These are phyloP conservation scores for Bolboschoenus planiculmis DNA, from an alignment of 176 grass and related monocot species.

Conservation along the genomic window DNA sequence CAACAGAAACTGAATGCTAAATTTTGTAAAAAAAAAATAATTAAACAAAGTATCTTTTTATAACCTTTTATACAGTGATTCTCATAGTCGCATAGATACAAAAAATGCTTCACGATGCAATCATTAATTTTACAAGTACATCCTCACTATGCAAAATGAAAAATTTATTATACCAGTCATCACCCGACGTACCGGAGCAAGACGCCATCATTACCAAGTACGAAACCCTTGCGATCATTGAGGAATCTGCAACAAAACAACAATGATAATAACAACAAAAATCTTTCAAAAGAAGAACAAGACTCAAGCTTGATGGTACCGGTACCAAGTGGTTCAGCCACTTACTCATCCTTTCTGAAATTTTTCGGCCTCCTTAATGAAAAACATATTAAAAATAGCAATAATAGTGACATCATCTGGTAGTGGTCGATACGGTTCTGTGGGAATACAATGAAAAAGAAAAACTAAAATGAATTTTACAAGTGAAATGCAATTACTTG, in stretches of 20 bases:
- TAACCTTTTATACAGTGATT: slow-evolving; percentile 28
- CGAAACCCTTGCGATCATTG: slow-evolving; percentile 59
- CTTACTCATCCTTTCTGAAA: not conserved
- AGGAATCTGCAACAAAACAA: slow-evolving; percentile 52
- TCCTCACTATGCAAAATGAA: slow-evolving; percentile 44
- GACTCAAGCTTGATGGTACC: no score
- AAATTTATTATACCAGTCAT: slow-evolving; percentile 2
- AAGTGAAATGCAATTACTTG: slow-evolving; percentile 43
- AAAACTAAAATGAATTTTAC: not conserved
- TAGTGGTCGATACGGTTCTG: not conserved
- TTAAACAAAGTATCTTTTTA: slow-evolving; percentile 4
- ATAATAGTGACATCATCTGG: not conserved
- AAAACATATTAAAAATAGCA: not conserved
- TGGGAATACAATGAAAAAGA: not conserved
- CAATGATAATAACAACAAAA: not conserved
- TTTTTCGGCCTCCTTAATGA: not conserved
- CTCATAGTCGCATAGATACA: slow-evolving; percentile 12
- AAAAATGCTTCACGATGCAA: slow-evolving; percentile 19
- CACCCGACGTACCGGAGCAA: slow-evolving; percentile 83
- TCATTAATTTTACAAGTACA: slow-evolving; percentile 3
- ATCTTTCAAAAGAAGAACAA: not conserved
- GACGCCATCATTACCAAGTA: slow-evolving; percentile 82
- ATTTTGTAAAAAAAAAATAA: slow-evolving; percentile 19
- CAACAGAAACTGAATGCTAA: not conserved
- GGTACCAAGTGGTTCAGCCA: not conserved